Evolutionary conservation across 2,329 filamentous ascomycete genomes (phyloP), one percentile per base, ranked within the genome.

Genomic region (Aureobasidium melanogenum): DNA sequence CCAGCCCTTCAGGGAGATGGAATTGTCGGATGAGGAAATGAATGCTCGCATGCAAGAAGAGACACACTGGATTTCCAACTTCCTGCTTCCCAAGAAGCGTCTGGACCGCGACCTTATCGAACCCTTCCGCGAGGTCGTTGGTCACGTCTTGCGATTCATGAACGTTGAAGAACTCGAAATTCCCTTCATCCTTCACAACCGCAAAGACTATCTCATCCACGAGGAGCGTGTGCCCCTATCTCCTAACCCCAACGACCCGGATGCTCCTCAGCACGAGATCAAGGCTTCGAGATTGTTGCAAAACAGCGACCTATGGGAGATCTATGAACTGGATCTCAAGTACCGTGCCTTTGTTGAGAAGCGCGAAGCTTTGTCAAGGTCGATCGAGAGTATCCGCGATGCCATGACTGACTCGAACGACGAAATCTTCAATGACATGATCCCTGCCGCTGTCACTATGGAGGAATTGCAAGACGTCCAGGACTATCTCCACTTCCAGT

Each of bases 381-480:
- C 86, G 0, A 93, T 87, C 65, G 76, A 77, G 55, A 65, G 75
- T 1, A 59, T 59, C 24, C 38, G 56, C 32, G 43, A 34, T 3
- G 36, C 56, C 32, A 75, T 76, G 6, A 76, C 84, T 19, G 81
- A 82, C 3, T 79, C 92, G 22, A 76, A 85, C 26, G 94, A 97
- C 69, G 71, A 79, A 1, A 86, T 90, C 61, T 85, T 97, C 43
- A 88, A 93, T 48, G 87, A 92, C 66, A 87, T 97, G 81, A 82
- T 94, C n/a, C 81, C 83, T 0, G 81, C 85, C 62, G 91, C 92
- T 3, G 84, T 84, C 5, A 93, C 88, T 0, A 92, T 97, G 80
- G 94, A 99, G 71, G 94, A 99, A 71, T 81, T 99, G 19, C 94
- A 99, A 71, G 94, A 99, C 73, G 77, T 99, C 24, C 93, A 97